Evolutionary conservation across 345 rosid species (phyloP), one percentile per base, ranked within the genome.

Genomic region (Citrus glauca): DNA sequence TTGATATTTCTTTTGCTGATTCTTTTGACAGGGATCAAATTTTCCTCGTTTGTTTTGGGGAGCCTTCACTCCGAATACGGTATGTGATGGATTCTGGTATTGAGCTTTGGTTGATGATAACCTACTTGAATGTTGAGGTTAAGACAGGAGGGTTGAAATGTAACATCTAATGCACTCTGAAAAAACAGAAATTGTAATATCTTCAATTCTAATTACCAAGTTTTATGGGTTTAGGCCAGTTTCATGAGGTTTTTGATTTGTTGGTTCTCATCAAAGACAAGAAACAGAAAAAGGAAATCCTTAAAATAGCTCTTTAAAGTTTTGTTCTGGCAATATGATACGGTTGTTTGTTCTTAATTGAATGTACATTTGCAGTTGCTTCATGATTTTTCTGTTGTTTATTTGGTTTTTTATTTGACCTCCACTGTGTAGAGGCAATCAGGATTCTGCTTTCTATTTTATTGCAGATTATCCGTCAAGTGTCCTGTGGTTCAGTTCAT

Each of bases 401-500:
- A 16, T 50, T 7, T 19, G 40, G 32, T 69, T 35, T 22, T 40
- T 64, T 59, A 27, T 67, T 32, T 37, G 56, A 37, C 38, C 60
- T 27, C 45, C 57, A 24, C 27, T 55, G 61, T 53, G 7, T 57
- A 53, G 35, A 35, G 74, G 33, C 38, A 35, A 61, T 77, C 50
- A 9, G 73, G 73, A 45, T 66, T 19, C 25, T 60, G 38, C 6
- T 25, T 79, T 69, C 77, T 37, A 33, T 22, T 73, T 48, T 69
- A 30, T 78, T 73, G 32, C 85, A 94, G 99, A 82, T 82, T 55
- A 87, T 94, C 73, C 57, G 82, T 59, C 95, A 96, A 85, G 98
- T 91, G 28, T 94, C 98, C 72, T 92, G 98, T 89, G 99, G 98
- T 57, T 91, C 95, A 72, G 98, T 86, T 79, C 99, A 96, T 84